Evolutionary conservation across 257 asterid species (phyloP).

Genomic region (Osmanthus fragrans): DNA sequence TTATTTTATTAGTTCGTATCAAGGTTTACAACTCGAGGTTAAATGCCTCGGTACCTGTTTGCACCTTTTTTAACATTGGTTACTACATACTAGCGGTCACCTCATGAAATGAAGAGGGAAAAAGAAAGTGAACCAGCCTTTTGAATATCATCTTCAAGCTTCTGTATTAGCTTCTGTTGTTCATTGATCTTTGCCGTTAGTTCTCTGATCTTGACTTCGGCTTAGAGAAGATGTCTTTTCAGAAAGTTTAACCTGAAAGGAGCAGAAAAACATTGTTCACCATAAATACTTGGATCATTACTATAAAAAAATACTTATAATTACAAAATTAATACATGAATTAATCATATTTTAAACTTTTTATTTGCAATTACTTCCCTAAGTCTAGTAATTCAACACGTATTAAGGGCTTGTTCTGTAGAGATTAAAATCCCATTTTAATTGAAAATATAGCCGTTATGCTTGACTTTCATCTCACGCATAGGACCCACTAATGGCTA

Average conservation of each 20-base stretch:
- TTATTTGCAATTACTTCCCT: constrained; percentile 15
- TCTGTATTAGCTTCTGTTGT: no score
- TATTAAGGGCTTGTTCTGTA: no score
- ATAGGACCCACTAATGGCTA: no score
- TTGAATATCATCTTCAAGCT: no score
- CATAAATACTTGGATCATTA: constrained; percentile 3
- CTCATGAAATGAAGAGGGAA: constrained; percentile 21
- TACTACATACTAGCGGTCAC: neutral
- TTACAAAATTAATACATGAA: constrained; percentile 10
- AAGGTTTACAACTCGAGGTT: no score
- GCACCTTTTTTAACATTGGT: neutral
- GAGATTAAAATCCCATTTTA: no score
- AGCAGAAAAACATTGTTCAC: constrained; percentile 23
- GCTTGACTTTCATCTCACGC: no score
- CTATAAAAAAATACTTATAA: neutral
- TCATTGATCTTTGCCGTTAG: no score
- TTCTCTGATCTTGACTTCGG: constrained; percentile 73
- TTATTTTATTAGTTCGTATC: neutral
- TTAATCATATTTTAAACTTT: constrained; percentile 4
- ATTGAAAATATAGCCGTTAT: no score
- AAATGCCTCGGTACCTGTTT: neutral
- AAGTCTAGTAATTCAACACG: constrained; percentile 8
- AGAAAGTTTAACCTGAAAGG: constrained; percentile 73
- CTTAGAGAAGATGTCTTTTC: constrained; percentile 76
- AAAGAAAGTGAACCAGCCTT: no score